Base-by-base conservation (phyloP, 805 yeast species). In the Naumovozyma dairenensis region DNA sequence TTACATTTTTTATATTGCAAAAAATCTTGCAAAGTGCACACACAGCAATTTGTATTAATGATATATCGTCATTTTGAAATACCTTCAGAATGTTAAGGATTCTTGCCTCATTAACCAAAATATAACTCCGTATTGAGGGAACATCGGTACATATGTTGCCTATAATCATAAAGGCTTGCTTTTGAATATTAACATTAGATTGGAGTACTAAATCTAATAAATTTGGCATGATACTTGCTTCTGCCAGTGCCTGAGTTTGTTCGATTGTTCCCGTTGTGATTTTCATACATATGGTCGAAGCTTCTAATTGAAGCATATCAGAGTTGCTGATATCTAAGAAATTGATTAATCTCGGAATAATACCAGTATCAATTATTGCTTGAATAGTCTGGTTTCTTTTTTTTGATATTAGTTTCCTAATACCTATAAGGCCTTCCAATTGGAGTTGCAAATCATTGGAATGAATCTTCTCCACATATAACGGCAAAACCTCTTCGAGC, bases 71-170 rank as follows among this genome's bases (percentile, higher is more conserved):
- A 18, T 80, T 69, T 52, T 74, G 72, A 63, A 89, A 80, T 40
- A 87, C 65, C 5, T 72, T 64, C 48, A 87, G 68, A 37, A 87
- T 80, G 3, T 94, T 94, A n/a, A n/a, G n/a, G 39, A 71, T 76
- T 80, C 87, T 79, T 17, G 95, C 96, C 43, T 80, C 77, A 47
- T 82, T 78, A 25, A 69, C 60, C 45, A 87, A 68, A 30, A 87
- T 96, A 48, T 70, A 78, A 63, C 89, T 96, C 63, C 96, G 76
- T 67, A 74, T 84, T 21, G 68, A 65, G 8, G 94, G 71, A 16
- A 94, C 82, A 58, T 89, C 97, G 57, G 96, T 96, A 20, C 96
- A 96, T 58, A 87, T 94, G 59, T 89, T 87, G 61, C 97, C 96
- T 46, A 87, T 67, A 17, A 96, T 96, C 97, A 96, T 89, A 46